Percentiles rank a stretch among this genome's conserved stretches.
These are phyloP conservation scores for Aureobasidium subglaciale DNA, from an alignment of 2,329 filamentous ascomycete genomes.

Conservation along the genomic window DNA sequence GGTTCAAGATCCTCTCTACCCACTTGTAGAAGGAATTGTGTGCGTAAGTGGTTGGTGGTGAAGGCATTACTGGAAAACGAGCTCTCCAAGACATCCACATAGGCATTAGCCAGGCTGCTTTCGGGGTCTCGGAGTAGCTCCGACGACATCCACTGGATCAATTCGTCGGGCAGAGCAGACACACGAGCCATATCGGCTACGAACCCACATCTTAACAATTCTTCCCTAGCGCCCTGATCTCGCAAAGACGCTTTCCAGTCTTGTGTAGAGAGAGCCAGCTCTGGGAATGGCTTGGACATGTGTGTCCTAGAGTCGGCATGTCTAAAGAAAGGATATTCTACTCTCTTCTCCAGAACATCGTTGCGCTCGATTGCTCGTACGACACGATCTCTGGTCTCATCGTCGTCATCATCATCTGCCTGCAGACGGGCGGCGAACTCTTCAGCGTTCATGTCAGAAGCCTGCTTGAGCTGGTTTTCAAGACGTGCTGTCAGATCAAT, in stretches of 20 bases:
- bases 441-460: constrained; percentile 16
- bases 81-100: constrained; percentile 23
- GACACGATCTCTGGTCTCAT: constrained; percentile 40
- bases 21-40: neutral
- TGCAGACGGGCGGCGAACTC: constrained; percentile 35
- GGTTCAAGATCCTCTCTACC: constrained; percentile 10
- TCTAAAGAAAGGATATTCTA: constrained; percentile 53
- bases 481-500: constrained; percentile 15
- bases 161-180: constrained; percentile 31
- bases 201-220: constrained; percentile 38
- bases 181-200: constrained; percentile 32
- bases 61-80: neutral
- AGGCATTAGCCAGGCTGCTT: constrained; percentile 32
- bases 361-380: constrained; percentile 53
- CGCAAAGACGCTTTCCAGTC: constrained; percentile 29
- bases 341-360: constrained; percentile 49
- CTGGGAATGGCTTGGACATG: constrained; percentile 24
- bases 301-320: constrained; percentile 16
- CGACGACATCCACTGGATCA: constrained; percentile 38
- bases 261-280: constrained; percentile 25
- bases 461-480: constrained; percentile 13
- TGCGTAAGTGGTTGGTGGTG: constrained; percentile 12
- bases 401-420: constrained; percentile 23
- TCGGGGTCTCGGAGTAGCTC: constrained; percentile 27
- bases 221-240: constrained; percentile 29